A percentile compares a stretch with the other conserved stretches of the same genome.
These are phyloP conservation scores for Lactuca saligna DNA, from an alignment of 129 eudicot genomes.

Conservation along the genomic window DNA sequence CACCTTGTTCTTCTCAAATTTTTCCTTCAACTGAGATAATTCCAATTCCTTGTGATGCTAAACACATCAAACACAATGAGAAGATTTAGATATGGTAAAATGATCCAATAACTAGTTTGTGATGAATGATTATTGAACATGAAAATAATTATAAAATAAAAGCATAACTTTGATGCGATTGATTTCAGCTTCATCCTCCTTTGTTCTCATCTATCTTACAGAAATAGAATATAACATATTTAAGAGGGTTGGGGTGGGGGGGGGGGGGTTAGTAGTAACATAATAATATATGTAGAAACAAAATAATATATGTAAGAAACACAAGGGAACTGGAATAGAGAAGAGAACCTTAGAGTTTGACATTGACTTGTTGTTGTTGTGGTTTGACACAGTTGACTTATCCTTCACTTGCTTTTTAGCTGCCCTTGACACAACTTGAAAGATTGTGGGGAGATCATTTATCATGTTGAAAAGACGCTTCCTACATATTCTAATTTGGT, in stretches of 20 bases:
- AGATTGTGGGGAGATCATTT: too few species aligned
- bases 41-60: conserved; percentile 94
- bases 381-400: conserved; percentile 53
- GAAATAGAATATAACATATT: conserved; percentile 16
- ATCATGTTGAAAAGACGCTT: too few species aligned
- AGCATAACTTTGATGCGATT: conserved; percentile 72
- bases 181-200: conserved; percentile 59
- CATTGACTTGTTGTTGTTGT: conserved; percentile 60
- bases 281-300: too few species aligned
- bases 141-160: conserved; percentile 48
- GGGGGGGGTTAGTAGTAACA: too few species aligned
- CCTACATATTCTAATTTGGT: too few species aligned
- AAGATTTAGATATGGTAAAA: conserved; percentile 5
- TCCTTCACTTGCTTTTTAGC: too few species aligned
- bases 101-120: conserved; percentile 17
- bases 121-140: conserved; percentile 1
- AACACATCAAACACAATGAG: conserved; percentile 25
- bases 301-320: too few species aligned
- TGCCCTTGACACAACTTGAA: too few species aligned
- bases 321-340: conserved; percentile 1
- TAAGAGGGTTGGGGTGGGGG: too few species aligned
- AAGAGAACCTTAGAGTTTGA: conserved; percentile 43
- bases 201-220: conserved; percentile 37
- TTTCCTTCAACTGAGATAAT: conserved; percentile 68
- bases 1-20: conserved; percentile 92